Percentiles rank a stretch among this genome's conserved stretches.
Evolutionary conservation across 2,329 filamentous ascomycete species (phyloP).

Genomic region (Pyricularia grisea): DNA sequence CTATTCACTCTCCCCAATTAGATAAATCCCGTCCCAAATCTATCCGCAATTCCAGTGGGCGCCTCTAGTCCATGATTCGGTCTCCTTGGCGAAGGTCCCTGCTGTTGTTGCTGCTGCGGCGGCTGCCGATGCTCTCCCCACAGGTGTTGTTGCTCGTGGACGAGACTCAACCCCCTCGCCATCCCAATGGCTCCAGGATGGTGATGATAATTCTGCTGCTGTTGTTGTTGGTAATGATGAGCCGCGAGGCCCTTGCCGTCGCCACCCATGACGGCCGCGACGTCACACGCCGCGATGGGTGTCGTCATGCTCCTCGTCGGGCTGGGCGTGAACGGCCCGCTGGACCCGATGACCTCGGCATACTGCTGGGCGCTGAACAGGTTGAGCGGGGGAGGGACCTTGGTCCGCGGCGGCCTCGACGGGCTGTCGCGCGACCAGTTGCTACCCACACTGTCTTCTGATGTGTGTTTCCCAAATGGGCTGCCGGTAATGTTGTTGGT

Average conservation of each 20-base stretch:
- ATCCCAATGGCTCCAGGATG: conserved; percentile 18
- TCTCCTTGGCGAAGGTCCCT: conserved; percentile 4
- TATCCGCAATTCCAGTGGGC: conserved; percentile 19
- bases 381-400: conserved; percentile 3
- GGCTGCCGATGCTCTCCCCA: background rate
- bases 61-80: conserved; percentile 11
- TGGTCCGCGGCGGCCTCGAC: conserved; percentile 5
- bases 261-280: conserved; percentile 4
- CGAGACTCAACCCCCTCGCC: conserved; percentile 21
- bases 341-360: conserved; percentile 10
- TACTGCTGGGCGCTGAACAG: conserved; percentile 13
- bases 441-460: background rate
- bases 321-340: conserved; percentile 10
- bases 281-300: conserved; percentile 11
- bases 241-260: conserved; percentile 7
- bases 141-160: conserved; percentile 6
- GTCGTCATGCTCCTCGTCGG: conserved; percentile 2
- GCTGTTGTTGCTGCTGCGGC: background rate
- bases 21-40: conserved; percentile 23
- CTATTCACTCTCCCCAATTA: conserved; percentile 5
- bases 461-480: background rate
- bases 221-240: background rate
- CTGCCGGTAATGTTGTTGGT: background rate
- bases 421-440: conserved; percentile 1
- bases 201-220: background rate